Evolutionary conservation across 202 grass and related monocot genomes (phyloP).

Genomic region (Dendrocalamus latiflorus): DNA sequence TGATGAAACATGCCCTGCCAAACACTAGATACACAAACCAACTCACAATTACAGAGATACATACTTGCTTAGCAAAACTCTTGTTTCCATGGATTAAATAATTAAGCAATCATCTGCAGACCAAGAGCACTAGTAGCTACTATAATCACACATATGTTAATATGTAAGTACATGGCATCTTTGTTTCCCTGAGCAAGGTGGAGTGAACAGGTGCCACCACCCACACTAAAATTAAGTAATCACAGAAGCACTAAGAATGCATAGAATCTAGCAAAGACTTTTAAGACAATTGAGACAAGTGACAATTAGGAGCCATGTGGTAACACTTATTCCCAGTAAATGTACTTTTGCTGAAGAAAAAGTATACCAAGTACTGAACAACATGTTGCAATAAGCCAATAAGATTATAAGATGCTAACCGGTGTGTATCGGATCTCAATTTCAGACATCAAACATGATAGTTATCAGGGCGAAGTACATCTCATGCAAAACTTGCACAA

Average conservation of each 20-base stretch:
- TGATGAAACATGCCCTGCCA: neutral
- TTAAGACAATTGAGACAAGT: neutral
- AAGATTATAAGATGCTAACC: neutral
- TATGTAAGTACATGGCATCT: no score
- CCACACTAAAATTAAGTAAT: no score
- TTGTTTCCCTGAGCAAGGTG: no score
- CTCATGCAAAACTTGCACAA: neutral
- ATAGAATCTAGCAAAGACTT: neutral
- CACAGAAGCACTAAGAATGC: no score
- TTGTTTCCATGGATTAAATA: neutral
- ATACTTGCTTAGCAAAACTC: neutral
- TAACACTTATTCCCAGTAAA: neutral
- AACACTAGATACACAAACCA: neutral
- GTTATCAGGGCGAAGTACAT: neutral
- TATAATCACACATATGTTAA: constrained; percentile 5
- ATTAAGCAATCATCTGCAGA: constrained; percentile 17
- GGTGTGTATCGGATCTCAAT: neutral
- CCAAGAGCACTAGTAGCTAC: constrained; percentile 19
- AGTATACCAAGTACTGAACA: neutral
- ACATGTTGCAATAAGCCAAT: neutral
- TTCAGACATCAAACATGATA: constrained; percentile 8
- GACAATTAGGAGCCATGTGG: neutral
- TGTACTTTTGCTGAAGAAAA: neutral
- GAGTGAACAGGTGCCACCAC: no score
- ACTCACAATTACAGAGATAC: neutral